Percentiles rank a stretch among this genome's conserved stretches.
phyloP scores from a whole-genome alignment of 257 asterid species.

The Salvia hispanica region DNA sequence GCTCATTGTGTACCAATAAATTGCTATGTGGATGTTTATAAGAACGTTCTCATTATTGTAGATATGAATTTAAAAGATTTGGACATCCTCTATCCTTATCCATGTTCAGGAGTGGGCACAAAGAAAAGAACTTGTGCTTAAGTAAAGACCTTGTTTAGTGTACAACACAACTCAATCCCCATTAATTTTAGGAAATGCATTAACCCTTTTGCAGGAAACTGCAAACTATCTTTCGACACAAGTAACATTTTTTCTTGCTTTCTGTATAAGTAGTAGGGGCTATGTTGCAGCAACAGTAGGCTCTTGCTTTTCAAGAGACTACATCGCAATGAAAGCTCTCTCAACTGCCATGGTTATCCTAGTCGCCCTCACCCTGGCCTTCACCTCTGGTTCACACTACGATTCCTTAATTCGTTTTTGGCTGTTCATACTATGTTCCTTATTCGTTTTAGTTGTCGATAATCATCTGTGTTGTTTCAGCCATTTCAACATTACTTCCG shows the following conservation, averaged over 20 bases:
- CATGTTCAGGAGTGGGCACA: conserved; percentile 38
- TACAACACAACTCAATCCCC: conserved; percentile 10
- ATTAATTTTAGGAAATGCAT: neutral
- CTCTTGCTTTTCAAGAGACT: conserved; percentile 13
- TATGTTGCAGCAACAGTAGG: conserved; percentile 33
- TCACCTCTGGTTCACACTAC: conserved; percentile 35
- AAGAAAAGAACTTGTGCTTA: conserved; percentile 53
- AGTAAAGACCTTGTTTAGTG: conserved; percentile 37
- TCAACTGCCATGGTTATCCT: conserved; percentile 34
- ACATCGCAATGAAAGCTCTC: conserved; percentile 35
- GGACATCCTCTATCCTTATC: neutral
- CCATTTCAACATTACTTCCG: conserved; percentile 41
- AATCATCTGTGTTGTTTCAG: neutral
- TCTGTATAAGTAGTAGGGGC: conserved; percentile 11
- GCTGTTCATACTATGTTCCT: neutral
- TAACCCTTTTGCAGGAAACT: neutral
- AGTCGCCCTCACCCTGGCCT: neutral
- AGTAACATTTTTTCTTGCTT: conserved; percentile 26
- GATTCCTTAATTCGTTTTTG: neutral
- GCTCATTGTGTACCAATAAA: too few species aligned
- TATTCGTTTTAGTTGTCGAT: neutral
- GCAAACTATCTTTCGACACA: neutral
- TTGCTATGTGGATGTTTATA: too few species aligned
- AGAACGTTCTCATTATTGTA: neutral
- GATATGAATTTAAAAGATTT: neutral